Evolutionary conservation across 2,329 filamentous ascomycete species (phyloP), one percentile per base, ranked within the genome.

Genomic region (Pseudocercospora pini-densiflorae): DNA sequence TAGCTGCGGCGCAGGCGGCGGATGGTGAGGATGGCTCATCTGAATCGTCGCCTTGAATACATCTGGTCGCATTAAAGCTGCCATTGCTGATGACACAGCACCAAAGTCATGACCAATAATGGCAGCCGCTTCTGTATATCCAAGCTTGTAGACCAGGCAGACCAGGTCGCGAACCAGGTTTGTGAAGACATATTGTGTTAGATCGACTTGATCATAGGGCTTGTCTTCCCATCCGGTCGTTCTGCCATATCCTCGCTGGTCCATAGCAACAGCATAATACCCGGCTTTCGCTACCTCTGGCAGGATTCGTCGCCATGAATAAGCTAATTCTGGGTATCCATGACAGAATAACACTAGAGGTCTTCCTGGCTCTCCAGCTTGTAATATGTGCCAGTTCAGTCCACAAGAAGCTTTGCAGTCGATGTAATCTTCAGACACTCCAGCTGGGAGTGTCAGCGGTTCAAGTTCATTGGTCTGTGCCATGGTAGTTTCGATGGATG

Each of bases 101-200:
- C 89, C 89, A 65, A 89, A 89, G 76, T 91, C 89, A 73, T 91
- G 89, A 2, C 89, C 89, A 1, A 90, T 82, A 31, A 91, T 82
- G 72, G 87, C 87, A 55, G 81, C 77, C 2, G 88, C 88, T 10
- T 83, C 77, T 10, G 79, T 79, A 73, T 90, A 89, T 0, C 88
- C 88, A 14, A 92, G 77, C 0, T 84, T 85, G 71, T 87, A 81
- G 0, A 90, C 85, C 3, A 91, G 80, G 10, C 86, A 83, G 1
- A 91, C 81, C 1, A 88, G 80, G 72, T 92, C 89, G 19, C 87
- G 85, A 31, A 90, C 85, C 0, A 90, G 79, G 19, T 83, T 85
- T 0, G 87, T 87, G 63, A 87, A 79, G 1, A 83, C 82, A 72
- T 89, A 90, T 24, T 85, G 83, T 7, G 79, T 79, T 45, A 90